These are phyloP conservation scores for Excoecaria cochinchinensis DNA, from an alignment of 345 rosid species.

Conservation along the genomic window DNA sequence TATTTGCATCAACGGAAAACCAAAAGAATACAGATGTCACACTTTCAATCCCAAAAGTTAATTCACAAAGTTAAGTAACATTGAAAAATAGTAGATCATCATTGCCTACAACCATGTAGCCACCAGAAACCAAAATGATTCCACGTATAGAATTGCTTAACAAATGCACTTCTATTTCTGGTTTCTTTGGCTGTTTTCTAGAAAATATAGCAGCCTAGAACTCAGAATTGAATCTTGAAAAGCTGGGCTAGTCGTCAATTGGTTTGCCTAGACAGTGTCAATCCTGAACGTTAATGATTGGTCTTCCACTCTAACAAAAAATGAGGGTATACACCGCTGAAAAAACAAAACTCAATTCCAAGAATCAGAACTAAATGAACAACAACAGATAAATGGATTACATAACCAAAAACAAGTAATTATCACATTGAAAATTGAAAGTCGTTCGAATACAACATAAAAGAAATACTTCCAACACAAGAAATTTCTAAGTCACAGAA, in stretches of 20 bases:
- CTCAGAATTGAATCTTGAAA: background rate
- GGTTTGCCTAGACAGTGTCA: no score
- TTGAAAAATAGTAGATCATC: background rate
- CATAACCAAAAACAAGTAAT: background rate
- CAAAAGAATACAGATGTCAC: background rate
- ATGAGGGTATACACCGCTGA: background rate
- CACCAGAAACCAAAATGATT: background rate
- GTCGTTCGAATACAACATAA: background rate
- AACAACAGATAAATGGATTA: background rate
- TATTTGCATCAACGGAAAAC: background rate
- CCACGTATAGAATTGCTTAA: background rate
- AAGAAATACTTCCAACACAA: background rate
- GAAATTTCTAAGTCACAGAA: slow-evolving; percentile 4
- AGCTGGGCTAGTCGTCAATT: background rate
- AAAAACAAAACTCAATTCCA: background rate
- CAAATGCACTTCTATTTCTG: background rate
- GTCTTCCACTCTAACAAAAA: background rate
- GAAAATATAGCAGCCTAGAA: background rate
- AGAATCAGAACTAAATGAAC: background rate
- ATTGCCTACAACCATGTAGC: background rate
- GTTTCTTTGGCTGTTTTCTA: background rate
- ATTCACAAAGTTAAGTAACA: background rate
- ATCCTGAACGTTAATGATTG: background rate
- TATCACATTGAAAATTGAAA: slow-evolving; percentile 12
- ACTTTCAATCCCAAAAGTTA: background rate